Evolutionary conservation across 345 rosid species (phyloP).

Genomic region (Populus nigra): DNA sequence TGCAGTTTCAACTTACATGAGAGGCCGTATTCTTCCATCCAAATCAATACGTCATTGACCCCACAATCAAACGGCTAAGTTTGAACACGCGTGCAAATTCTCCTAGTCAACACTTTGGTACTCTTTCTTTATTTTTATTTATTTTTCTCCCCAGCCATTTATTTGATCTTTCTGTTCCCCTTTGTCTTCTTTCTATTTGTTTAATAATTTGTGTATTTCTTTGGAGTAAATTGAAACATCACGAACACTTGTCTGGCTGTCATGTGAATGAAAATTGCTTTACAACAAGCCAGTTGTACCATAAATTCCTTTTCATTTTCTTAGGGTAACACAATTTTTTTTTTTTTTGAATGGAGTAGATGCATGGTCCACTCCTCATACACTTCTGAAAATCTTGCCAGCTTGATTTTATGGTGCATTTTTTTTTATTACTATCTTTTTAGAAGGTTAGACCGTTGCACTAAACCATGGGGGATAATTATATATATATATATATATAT

Average conservation of each 20-base stretch:
- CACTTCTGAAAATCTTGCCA: neutral
- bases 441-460: no score
- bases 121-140: neutral
- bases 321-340: no score
- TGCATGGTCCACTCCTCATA: neutral
- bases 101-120: neutral
- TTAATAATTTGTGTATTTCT: no score
- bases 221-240: neutral
- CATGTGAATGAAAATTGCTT: neutral
- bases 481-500: no score
- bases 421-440: no score
- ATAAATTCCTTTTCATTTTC: no score
- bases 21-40: neutral
- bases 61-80: constrained; percentile 4
- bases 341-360: no score
- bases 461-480: no score
- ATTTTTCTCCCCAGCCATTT: neutral
- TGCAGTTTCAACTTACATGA: neutral
- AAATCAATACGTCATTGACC: neutral
- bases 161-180: no score
- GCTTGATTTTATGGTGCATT: neutral
- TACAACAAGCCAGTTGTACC: no score
- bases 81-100: constrained; percentile 13
- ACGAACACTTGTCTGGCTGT: neutral
- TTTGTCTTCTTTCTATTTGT: no score